Conservation (phyloP, 192 early-diverging fungal species). For the Coemansia reversa region DNA sequence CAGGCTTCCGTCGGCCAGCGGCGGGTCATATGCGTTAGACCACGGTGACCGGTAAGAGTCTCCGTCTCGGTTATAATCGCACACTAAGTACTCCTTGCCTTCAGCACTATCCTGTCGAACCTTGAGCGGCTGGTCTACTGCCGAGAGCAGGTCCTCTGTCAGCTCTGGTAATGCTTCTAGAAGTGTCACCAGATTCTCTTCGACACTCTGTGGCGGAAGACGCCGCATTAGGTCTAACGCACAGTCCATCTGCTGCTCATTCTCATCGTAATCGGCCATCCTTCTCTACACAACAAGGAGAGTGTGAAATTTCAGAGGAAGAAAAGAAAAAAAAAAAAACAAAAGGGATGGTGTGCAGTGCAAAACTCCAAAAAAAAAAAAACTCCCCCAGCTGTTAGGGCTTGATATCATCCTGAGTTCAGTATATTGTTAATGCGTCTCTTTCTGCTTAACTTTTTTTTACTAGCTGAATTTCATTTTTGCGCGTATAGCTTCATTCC, state of each 20-base stretch:
- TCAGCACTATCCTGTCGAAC: constrained; percentile 65
- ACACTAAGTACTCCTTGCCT: constrained; percentile 83
- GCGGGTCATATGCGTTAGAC: constrained; percentile 93
- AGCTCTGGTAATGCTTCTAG: constrained; percentile 80
- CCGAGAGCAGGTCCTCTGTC: constrained; percentile 86
- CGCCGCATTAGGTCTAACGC: constrained; percentile 97
- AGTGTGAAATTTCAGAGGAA: neutral
- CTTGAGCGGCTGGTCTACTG: constrained; percentile 92
- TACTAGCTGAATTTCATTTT: neutral
- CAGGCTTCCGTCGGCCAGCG: constrained; percentile 70
- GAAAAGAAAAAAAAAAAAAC: neutral
- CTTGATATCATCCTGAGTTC: neutral
- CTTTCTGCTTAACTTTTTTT: neutral
- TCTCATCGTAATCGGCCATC: constrained; percentile 51
- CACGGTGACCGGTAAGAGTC: constrained; percentile 95
- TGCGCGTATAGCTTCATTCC: neutral
- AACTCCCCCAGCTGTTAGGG: neutral
- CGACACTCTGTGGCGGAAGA: constrained; percentile 87
- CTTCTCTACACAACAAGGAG: neutral
- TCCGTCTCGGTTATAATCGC: constrained; percentile 97
- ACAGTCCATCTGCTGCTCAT: constrained; percentile 75
- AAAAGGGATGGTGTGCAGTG: neutral
- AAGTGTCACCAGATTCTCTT: constrained; percentile 82
- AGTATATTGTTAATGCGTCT: neutral
- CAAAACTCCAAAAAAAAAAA: neutral